phyloP scores from a whole-genome alignment of 257 asterid species.

The Vinca minor region DNA sequence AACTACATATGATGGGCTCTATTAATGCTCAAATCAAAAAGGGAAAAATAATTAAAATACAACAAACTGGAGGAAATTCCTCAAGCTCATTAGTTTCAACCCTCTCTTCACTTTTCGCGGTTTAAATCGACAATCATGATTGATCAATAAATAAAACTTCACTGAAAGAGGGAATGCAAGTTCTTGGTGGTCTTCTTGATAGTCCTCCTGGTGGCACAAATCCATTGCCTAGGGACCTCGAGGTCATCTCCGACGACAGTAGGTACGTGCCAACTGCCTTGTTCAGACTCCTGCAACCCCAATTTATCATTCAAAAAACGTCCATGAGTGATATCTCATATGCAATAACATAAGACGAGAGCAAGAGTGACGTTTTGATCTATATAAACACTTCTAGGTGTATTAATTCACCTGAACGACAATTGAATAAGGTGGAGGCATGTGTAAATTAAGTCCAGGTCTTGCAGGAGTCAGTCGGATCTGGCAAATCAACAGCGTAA shows the following conservation, averaged over 20 bases:
- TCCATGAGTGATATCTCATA: not conserved
- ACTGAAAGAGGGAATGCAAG: constrained; percentile 17
- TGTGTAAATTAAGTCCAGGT: constrained; percentile 40
- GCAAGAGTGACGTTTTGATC: too few species aligned
- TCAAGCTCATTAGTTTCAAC: not conserved
- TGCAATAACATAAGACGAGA: not conserved
- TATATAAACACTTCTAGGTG: not conserved
- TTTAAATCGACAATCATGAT: not conserved
- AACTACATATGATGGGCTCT: not conserved
- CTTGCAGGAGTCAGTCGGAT: constrained; percentile 43
- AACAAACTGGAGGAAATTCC: not conserved
- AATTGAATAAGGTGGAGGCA: constrained; percentile 91
- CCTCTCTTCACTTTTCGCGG: not conserved
- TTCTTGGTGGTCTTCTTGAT: constrained; percentile 4
- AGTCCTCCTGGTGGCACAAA: constrained; percentile 52
- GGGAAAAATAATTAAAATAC: not conserved
- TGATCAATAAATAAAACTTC: constrained; percentile 2
- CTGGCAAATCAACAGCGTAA: constrained; percentile 27
- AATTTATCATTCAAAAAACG: not conserved
- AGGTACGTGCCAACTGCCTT: constrained; percentile 63
- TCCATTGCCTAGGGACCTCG: constrained; percentile 73
- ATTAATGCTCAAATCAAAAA: not conserved
- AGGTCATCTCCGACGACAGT: constrained; percentile 72
- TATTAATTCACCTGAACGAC: constrained; percentile 60
- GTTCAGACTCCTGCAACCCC: constrained; percentile 69